Evolutionary conservation across 805 yeast genomes (phyloP), one percentile per base, ranked within the genome.

Genomic region (Ogataea haglerorum): DNA sequence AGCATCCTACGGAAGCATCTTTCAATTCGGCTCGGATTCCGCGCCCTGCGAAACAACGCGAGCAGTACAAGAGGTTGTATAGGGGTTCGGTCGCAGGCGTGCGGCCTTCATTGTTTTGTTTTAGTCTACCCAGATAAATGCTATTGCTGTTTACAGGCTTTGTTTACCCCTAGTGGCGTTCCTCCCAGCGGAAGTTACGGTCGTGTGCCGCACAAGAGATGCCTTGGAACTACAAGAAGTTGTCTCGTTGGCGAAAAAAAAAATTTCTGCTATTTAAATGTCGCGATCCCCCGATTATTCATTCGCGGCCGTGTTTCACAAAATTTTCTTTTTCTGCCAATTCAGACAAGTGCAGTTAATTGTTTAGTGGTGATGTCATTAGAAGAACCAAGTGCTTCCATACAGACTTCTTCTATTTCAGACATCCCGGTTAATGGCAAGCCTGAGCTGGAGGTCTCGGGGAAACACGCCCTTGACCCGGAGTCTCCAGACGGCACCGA

Each of bases 341-440:
- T 36, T 29, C 33, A 13, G 35, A 34, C 32, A 34, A 25, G 45
- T 45, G 48, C 41, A 36, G 39, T 34, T 18, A 25, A 34, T 40
- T 25, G 28, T 48, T 19, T 36, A 42, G 50, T 51, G 58, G 57
- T 56, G 38, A 54, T 56, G 58, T 49, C 60, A 42, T 48, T 56
- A 41, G 53, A 54, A 46, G 57, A 55, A 43, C 45, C 57, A 19
- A 43, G 43, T 34, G 45, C 48, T 40, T 41, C 47, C 38, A 33
- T 38, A 28, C 38, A 47, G 33, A 32, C 50, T 23, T 32, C 49
- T 26, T 31, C 45, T 16, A 33, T 41, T 27, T 29, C 50, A 22
- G 49, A 42, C 36, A 41, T 29, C 39, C 34, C 36, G 35, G 30
- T 35, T 30, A 43, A 46, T 37, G 43, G 48, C 36, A 39, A 38